A percentile compares a stretch with the other conserved stretches of the same genome.
phyloP scores from a whole-genome alignment of 345 rosid species.

The Eucalyptus erythrocorys region DNA sequence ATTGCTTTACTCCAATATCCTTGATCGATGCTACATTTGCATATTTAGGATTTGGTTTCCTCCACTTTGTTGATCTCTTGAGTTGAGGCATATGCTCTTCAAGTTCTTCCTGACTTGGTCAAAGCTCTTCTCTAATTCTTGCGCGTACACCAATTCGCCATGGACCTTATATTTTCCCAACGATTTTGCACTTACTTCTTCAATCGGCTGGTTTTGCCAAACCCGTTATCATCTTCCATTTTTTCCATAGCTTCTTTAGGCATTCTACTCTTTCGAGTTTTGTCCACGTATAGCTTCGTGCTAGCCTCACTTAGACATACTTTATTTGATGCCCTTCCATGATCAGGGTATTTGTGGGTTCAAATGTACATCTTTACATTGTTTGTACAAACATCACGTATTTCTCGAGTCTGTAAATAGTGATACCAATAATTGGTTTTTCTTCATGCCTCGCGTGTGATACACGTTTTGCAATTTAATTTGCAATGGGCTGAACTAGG shows the following conservation, averaged over 20 bases:
- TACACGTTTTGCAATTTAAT: not conserved
- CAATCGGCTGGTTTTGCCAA: not conserved
- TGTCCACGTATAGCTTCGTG: too few relatives aligned
- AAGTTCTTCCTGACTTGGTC: not conserved
- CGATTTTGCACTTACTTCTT: not conserved
- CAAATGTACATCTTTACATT: too few relatives aligned
- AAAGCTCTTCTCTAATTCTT: too few relatives aligned
- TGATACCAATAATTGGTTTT: not conserved
- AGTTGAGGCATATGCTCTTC: not conserved
- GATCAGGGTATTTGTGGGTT: too few relatives aligned
- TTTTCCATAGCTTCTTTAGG: not conserved
- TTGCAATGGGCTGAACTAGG: not conserved
- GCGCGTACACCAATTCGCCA: too few relatives aligned
- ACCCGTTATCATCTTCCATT: not conserved
- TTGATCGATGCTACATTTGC: not conserved
- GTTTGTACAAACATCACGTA: not conserved
- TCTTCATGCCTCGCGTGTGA: not conserved
- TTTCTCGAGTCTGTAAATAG: not conserved
- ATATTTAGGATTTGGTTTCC: not conserved
- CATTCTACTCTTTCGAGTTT: too few relatives aligned
- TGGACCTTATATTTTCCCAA: not conserved
- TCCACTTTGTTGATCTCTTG: not conserved
- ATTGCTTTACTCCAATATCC: not conserved
- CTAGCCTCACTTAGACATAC: too few relatives aligned
- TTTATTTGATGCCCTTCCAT: too few relatives aligned